Evolutionary conservation across 1,139 yeast genomes (phyloP).

Genomic region (Hansenula anomala): DNA sequence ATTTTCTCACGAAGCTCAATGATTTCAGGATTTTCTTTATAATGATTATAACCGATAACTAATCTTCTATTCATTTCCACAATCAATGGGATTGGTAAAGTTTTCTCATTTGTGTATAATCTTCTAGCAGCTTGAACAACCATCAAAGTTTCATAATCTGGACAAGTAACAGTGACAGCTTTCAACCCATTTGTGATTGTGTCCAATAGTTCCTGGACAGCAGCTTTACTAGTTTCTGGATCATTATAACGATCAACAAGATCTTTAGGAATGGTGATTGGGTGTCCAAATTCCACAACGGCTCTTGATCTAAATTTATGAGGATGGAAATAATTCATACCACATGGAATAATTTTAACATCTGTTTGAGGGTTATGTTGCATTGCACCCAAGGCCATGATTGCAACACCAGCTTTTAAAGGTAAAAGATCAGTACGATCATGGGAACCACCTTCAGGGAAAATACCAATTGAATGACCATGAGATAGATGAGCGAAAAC

Average conservation of each 20-base stretch:
- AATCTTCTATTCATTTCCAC: constrained; percentile 89
- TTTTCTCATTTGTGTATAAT: constrained; percentile 72
- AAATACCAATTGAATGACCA: constrained; percentile 87
- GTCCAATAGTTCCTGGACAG: constrained; percentile 68
- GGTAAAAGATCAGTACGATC: constrained; percentile 90
- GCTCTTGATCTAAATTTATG: constrained; percentile 94
- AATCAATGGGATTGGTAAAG: constrained; percentile 74
- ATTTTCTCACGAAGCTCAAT: constrained; percentile 56
- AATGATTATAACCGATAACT: constrained; percentile 72
- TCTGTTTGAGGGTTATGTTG: constrained; percentile 64
- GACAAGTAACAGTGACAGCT: constrained; percentile 88
- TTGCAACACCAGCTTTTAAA: constrained; percentile 94
- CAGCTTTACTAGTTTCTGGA: constrained; percentile 63
- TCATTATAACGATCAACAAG: constrained; percentile 62
- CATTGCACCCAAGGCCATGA: constrained; percentile 95
- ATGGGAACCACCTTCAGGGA: constrained; percentile 97
- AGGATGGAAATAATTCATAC: constrained; percentile 96
- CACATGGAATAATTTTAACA: constrained; percentile 89
- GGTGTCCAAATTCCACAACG: constrained; percentile 90
- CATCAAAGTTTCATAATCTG: constrained; percentile 89
- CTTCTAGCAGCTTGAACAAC: constrained; percentile 92
- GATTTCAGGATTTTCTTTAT: constrained; percentile 67
- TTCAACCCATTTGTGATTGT: constrained; percentile 70
- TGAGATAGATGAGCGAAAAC: constrained; percentile 79
- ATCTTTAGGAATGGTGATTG: constrained; percentile 63